These are phyloP conservation scores for Sabuloglossum arenarium DNA, from an alignment of 495 filamentous ascomycete genomes.

Conservation along the genomic window DNA sequence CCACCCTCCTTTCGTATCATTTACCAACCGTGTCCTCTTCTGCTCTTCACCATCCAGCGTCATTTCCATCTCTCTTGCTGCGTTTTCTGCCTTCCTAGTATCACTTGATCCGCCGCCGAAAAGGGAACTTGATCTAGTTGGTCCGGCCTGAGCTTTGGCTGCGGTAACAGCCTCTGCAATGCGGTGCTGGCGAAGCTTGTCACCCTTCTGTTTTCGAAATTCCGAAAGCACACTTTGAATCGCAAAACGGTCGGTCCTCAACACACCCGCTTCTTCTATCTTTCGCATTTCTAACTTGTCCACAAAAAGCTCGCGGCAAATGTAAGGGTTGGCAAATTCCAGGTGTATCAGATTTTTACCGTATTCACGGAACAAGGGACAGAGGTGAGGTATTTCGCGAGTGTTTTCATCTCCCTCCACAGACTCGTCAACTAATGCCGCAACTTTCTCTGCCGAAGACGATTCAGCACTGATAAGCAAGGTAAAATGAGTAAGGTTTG, in stretches of 20 bases:
- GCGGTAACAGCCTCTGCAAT: not conserved
- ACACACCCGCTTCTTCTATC: conserved; percentile 11
- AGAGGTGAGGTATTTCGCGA: conserved; percentile 9
- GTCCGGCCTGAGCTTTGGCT: not conserved
- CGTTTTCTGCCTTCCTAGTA: not conserved
- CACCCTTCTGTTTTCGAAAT: not conserved
- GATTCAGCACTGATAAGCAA: conserved; percentile 11
- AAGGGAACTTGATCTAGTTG: not conserved
- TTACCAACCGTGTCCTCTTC: not conserved
- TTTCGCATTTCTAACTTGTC: conserved; percentile 10
- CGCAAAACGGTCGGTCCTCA: not conserved
- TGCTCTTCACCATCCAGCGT: not conserved
- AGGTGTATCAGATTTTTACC: conserved; percentile 13
- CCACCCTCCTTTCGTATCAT: not conserved
- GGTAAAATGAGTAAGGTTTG: conserved; percentile 14
- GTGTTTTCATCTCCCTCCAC: conserved; percentile 2
- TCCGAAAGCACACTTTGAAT: not conserved
- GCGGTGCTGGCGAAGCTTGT: not conserved
- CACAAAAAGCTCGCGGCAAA: conserved; percentile 15
- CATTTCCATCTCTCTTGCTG: not conserved
- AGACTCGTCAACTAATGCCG: conserved; percentile 3
- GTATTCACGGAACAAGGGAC: conserved; percentile 12
- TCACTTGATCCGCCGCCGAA: not conserved
- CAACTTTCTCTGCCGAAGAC: not conserved
- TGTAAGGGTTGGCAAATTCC: conserved; percentile 11